phyloP scores from a whole-genome alignment of 768 basidiomycete species.

The Gloeostereum incarnatum region DNA sequence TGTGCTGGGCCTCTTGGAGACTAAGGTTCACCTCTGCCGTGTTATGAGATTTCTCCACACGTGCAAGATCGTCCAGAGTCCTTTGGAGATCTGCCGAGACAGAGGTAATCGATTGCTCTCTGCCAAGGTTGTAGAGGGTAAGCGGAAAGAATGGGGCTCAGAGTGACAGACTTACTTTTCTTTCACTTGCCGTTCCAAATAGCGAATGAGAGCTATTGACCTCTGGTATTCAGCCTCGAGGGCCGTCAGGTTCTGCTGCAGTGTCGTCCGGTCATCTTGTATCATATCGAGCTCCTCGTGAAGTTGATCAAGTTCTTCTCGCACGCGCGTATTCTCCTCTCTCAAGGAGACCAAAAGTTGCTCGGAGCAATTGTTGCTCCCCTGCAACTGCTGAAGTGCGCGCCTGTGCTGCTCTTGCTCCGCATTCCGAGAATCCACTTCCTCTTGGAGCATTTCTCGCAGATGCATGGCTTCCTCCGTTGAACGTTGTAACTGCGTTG shows the following conservation, averaged over 20 bases:
- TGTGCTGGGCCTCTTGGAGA: constrained; percentile 56
- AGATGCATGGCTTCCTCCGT: constrained; percentile 18
- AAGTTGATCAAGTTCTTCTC: constrained; percentile 30
- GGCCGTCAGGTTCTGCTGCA: constrained; percentile 48
- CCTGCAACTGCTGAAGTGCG: constrained; percentile 19
- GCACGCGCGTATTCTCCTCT: constrained; percentile 23
- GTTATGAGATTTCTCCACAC: constrained; percentile 48
- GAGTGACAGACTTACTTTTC: constrained; percentile 38
- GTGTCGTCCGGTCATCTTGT: constrained; percentile 38
- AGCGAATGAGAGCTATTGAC: constrained; percentile 47
- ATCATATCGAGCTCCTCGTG: constrained; percentile 22
- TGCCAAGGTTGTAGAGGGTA: constrained; percentile 32
- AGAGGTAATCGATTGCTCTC: constrained; percentile 20
- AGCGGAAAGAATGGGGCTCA: neutral
- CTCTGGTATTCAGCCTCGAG: constrained; percentile 62
- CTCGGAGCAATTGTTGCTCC: constrained; percentile 19
- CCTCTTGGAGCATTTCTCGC: constrained; percentile 22
- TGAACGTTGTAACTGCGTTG: neutral
- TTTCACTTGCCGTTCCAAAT: constrained; percentile 53
- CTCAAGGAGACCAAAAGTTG: constrained; percentile 23
- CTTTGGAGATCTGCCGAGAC: constrained; percentile 32
- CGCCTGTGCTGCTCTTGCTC: constrained; percentile 22
- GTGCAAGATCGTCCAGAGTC: constrained; percentile 33
- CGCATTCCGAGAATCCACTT: constrained; percentile 21
- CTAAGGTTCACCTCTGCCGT: constrained; percentile 58